Percentiles rank a stretch among this genome's conserved stretches.
Conservation (phyloP, 2,329 filamentous ascomycete genomes). For the Pyricularia sp. region DNA sequence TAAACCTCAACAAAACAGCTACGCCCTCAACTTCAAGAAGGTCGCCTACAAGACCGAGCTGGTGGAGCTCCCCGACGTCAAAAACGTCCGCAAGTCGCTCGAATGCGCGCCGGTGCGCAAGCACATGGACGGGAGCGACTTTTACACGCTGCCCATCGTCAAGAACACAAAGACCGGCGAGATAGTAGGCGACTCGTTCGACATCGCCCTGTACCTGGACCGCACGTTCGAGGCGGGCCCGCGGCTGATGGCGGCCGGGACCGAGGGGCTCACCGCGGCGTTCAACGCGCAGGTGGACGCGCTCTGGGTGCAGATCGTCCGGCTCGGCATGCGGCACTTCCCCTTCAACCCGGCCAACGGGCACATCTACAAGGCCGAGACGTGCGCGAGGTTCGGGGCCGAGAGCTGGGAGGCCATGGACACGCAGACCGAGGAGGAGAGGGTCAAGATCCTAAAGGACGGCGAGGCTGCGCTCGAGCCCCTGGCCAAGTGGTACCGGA, state of each 20-base stretch:
- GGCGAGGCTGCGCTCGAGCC: constrained; percentile 1
- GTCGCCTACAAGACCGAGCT: constrained; percentile 29
- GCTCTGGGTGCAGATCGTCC: constrained; percentile 36
- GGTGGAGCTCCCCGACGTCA: constrained; percentile 43
- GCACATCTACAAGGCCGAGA: constrained; percentile 33
- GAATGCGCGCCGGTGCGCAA: constrained; percentile 40
- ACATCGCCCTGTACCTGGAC: constrained; percentile 54
- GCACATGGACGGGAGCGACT: constrained; percentile 46
- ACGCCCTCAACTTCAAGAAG: constrained; percentile 32
- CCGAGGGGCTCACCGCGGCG: constrained; percentile 29
- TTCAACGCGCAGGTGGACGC: constrained; percentile 49
- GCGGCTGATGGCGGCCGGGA: constrained; percentile 35
- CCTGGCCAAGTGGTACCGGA: background rate
- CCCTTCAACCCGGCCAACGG: constrained; percentile 41
- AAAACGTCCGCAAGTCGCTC: constrained; percentile 34
- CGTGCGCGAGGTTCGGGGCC: constrained; percentile 35
- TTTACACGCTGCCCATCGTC: constrained; percentile 51
- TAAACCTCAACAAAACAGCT: constrained; percentile 24
- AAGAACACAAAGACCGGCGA: constrained; percentile 29
- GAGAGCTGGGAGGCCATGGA: constrained; percentile 33
- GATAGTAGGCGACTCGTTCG: constrained; percentile 52
- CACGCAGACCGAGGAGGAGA: constrained; percentile 11
- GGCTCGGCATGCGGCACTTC: constrained; percentile 29
- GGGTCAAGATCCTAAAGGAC: constrained; percentile 1
- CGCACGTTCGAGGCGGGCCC: constrained; percentile 34